Conservation (phyloP, 2,329 filamentous ascomycete genomes). For the Trichoderma sp. region DNA sequence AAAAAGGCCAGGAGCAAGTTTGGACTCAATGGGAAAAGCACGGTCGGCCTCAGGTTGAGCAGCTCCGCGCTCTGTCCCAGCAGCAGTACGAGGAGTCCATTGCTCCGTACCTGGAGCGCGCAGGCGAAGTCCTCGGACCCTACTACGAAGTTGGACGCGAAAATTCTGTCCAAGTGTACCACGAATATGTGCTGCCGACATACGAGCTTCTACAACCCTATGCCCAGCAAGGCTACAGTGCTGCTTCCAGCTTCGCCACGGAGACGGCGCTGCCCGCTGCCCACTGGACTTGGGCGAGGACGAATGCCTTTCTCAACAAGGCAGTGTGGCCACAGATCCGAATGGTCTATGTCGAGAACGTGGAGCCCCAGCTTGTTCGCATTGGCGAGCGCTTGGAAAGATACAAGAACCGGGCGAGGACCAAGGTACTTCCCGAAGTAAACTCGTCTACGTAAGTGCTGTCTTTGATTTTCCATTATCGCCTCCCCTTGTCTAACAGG, state of each 20-base stretch:
- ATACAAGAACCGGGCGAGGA: conserved; percentile 54
- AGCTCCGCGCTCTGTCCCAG: conserved; percentile 62
- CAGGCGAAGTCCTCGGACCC: conserved; percentile 60
- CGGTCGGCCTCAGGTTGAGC: conserved; percentile 72
- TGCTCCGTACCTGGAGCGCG: conserved; percentile 71
- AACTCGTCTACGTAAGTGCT: conserved; percentile 16
- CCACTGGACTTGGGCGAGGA: conserved; percentile 69
- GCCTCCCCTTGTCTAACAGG: conserved; percentile 20
- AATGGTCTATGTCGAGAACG: conserved; percentile 82
- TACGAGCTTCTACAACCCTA: conserved; percentile 77
- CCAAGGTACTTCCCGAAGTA: conserved; percentile 34
- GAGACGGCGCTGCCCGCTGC: conserved; percentile 72
- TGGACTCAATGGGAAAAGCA: conserved; percentile 76
- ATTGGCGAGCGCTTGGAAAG: conserved; percentile 87
- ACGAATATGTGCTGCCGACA: conserved; percentile 72
- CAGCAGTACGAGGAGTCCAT: conserved; percentile 70
- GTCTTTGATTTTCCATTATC: too few relatives aligned
- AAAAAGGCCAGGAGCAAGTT: conserved; percentile 66
- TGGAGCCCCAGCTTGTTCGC: conserved; percentile 90
- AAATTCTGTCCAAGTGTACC: conserved; percentile 67
- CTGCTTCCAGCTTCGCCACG: conserved; percentile 66
- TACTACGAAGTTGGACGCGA: conserved; percentile 70
- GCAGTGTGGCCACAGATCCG: conserved; percentile 81
- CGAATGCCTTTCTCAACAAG: conserved; percentile 69
- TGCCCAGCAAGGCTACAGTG: conserved; percentile 65